phyloP scores from a whole-genome alignment of 805 yeast genomes.

The Saccharomycopsis fibuligera region DNA sequence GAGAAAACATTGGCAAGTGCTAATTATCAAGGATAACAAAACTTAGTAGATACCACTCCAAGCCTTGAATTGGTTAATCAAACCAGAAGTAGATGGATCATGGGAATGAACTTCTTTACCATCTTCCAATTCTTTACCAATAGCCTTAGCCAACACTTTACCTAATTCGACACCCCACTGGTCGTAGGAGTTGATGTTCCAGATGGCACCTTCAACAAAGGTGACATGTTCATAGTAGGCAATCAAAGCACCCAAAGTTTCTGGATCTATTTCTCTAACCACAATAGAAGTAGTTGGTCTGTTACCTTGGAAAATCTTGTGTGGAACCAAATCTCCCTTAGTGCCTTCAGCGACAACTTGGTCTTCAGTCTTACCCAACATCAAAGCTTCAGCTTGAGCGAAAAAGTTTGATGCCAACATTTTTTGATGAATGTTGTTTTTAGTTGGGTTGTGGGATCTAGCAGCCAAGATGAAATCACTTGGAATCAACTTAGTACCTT shows the following conservation, averaged over 20 bases:
- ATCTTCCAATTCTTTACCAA: conserved; percentile 81
- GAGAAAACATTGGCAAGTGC: too few relatives aligned
- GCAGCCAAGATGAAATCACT: conserved; percentile 96
- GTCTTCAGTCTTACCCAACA: conserved; percentile 87
- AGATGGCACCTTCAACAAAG: conserved; percentile 96
- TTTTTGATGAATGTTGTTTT: conserved; percentile 86
- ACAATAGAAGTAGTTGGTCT: conserved; percentile 98
- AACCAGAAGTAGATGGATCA: conserved; percentile 85
- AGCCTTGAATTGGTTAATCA: conserved; percentile 90
- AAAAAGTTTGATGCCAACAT: conserved; percentile 99
- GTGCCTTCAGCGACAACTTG: conserved; percentile 88
- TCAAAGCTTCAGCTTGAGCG: conserved; percentile 96
- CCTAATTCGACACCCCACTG: conserved; percentile 99
- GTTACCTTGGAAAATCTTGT: conserved; percentile 95
- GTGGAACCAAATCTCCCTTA: conserved; percentile 80
- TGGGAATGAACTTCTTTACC: conserved; percentile 53
- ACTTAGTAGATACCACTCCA: conserved; percentile 45
- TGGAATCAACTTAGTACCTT: conserved; percentile 97
- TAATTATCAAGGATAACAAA: conserved; percentile 1
- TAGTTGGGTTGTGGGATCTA: conserved; percentile 95
- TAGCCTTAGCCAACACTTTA: conserved; percentile 93
- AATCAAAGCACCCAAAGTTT: conserved; percentile 89
- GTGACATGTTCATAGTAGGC: conserved; percentile 98
- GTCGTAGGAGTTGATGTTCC: conserved; percentile 99
- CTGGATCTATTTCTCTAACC: conserved; percentile 95